These are phyloP conservation scores for Prunella vulgaris DNA, from an alignment of 257 asterid genomes.

Conservation along the genomic window DNA sequence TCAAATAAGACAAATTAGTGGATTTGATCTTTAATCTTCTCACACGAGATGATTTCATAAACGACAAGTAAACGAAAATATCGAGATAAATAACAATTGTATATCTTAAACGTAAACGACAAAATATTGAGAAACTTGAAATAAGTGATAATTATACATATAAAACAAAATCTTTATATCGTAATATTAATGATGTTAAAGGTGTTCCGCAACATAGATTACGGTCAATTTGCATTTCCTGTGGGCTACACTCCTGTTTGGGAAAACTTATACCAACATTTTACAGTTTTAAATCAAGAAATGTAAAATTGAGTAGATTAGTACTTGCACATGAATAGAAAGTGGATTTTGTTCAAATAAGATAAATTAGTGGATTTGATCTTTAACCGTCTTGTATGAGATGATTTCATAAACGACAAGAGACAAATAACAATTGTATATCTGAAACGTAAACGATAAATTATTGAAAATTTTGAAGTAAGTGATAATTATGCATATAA, in stretches of 20 bases:
- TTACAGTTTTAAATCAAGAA: neutral
- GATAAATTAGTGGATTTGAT: neutral
- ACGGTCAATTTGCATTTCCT: neutral
- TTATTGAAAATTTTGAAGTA: neutral
- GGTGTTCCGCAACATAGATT: too few species aligned
- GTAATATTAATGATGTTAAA: too few species aligned
- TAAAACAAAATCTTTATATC: neutral
- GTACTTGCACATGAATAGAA: neutral
- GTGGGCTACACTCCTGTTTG: slow-evolving; percentile 15
- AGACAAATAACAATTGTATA: too few species aligned
- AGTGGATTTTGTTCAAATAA: neutral
- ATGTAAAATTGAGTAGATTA: neutral
- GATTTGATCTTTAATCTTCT: neutral
- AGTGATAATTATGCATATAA: neutral
- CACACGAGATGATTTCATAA: neutral
- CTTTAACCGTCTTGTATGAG: neutral
- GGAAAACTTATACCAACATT: neutral
- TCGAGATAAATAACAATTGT: too few species aligned
- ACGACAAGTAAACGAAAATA: neutral
- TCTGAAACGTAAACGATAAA: too few species aligned
- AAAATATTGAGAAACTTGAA: neutral
- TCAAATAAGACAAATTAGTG: neutral
- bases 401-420: neutral
- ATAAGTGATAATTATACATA: neutral
- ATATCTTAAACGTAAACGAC: too few species aligned